phyloP scores from a whole-genome alignment of 2,329 filamentous ascomycete genomes.

The Escovopsis sp. region DNA sequence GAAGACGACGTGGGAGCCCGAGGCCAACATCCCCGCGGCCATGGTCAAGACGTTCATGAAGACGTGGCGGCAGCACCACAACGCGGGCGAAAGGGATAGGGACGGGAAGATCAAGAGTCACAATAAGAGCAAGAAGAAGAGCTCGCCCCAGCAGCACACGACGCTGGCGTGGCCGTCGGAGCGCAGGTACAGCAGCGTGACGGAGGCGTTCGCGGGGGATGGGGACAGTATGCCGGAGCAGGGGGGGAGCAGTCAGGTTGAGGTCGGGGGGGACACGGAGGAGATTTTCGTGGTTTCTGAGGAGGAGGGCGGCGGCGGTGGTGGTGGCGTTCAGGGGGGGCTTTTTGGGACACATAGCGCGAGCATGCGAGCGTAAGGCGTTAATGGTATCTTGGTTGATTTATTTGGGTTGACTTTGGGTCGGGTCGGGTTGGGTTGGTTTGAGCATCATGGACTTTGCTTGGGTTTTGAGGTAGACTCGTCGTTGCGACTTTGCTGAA shows the following conservation, averaged over 20 bases:
- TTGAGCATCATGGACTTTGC: not conserved
- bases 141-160: slow-evolving; percentile 11
- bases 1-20: slow-evolving; percentile 45
- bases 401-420: too few species aligned
- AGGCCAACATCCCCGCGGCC: slow-evolving; percentile 29
- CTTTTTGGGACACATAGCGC: too few species aligned
- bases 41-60: slow-evolving; percentile 29
- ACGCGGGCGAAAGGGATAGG: not conserved
- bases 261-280: not conserved
- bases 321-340: too few species aligned
- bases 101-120: not conserved
- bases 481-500: too few species aligned
- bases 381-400: too few species aligned
- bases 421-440: not conserved
- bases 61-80: slow-evolving; percentile 12
- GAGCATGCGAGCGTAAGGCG: too few species aligned
- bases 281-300: slow-evolving; percentile 19
- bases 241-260: not conserved
- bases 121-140: slow-evolving; percentile 8
- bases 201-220: slow-evolving; percentile 15
- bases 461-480: too few species aligned
- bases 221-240: slow-evolving; percentile 2
- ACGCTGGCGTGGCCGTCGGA: slow-evolving; percentile 10
- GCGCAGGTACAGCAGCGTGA: slow-evolving; percentile 15
- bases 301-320: not conserved